Evolutionary conservation across 768 basidiomycete species (phyloP), one percentile per base, ranked within the genome.

Genomic region (Auriscalpium vulgare): DNA sequence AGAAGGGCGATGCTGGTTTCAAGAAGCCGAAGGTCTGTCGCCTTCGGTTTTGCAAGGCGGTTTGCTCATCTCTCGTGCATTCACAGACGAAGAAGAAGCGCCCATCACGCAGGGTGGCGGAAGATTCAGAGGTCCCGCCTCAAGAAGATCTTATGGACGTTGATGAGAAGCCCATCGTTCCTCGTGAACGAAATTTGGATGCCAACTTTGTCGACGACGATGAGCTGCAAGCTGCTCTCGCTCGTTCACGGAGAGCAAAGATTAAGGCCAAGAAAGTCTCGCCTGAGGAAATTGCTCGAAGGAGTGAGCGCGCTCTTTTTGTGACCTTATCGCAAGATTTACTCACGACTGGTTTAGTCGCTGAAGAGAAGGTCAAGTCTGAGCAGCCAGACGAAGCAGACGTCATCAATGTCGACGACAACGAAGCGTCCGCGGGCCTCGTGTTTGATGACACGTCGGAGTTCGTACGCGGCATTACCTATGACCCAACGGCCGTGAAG

Each of bases 391-490:
- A 65, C 38, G 64, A 68, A 10, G 69, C 69, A 34, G 72, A 75
- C 29, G 65, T 66, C 7, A 70, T 79, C 57, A 78, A 80, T 47
- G 69, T 74, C 13, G 81, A 79, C 62, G 78, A 74, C 37, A 74
- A 78, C n/a, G 76, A 79, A 23, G 74, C 66, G 16, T 77, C 75
- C 1, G 70, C 72, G 16, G 74, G 87, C 19, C 75, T 97, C 36
- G 89, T 88, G 0, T 93, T 99, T 59, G 95, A 98, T 66, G 95
- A 97, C 62, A 98, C 95, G 0, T 92, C 93, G 1, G 95, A 97
- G 68, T 99, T 99, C 61, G 91, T 98, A 43, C 84, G 94, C 16
- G 85, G 84, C 14, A 89, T 91, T 48, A 82, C 84, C 2, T 83
- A 82, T 59, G 81, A 83, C 60, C 83, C 85, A 0, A 68, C 79